phyloP scores from a whole-genome alignment of 2,329 filamentous ascomycete species.

The Neurospora crassa region DNA sequence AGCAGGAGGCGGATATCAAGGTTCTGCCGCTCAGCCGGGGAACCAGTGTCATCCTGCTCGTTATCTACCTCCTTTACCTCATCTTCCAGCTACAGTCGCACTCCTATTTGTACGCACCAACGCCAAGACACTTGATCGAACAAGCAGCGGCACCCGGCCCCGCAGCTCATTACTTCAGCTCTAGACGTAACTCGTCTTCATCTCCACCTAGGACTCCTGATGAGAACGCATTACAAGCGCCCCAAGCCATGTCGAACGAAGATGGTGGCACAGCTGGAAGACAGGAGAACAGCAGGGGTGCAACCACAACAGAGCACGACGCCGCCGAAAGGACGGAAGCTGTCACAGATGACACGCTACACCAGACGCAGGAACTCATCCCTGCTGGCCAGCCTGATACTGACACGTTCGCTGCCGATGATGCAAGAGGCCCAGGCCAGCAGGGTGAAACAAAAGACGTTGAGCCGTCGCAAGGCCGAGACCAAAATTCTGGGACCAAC shows the following conservation, averaged over 20 bases:
- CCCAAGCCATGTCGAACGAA: not conserved
- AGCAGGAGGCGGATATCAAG: slow-evolving; percentile 43
- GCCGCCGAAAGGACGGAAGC: not conserved
- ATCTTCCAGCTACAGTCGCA: slow-evolving; percentile 69
- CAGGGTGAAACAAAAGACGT: slow-evolving; percentile 9
- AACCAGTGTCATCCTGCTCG: slow-evolving; percentile 63
- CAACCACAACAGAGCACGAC: not conserved
- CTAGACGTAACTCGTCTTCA: slow-evolving; percentile 17
- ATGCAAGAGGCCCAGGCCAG: slow-evolving; percentile 11
- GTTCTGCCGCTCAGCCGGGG: slow-evolving; percentile 68
- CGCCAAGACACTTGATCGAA: slow-evolving; percentile 55
- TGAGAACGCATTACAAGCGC: not conserved
- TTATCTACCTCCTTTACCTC: slow-evolving; percentile 65
- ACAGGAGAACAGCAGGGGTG: not conserved
- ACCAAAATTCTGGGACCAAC: slow-evolving; percentile 1
- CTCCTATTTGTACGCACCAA: slow-evolving; percentile 57
- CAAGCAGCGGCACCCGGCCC: slow-evolving; percentile 58
- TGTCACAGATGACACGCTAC: not conserved
- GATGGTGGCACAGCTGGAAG: not conserved
- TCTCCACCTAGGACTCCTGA: not conserved
- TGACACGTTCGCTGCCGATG: not conserved
- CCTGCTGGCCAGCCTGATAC: not conserved
- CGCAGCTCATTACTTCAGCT: slow-evolving; percentile 54
- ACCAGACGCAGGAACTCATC: not conserved
- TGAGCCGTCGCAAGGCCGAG: not conserved